These are phyloP conservation scores for Aureobasidium namibiae DNA, from an alignment of 2,329 filamentous ascomycete species.

Conservation along the genomic window DNA sequence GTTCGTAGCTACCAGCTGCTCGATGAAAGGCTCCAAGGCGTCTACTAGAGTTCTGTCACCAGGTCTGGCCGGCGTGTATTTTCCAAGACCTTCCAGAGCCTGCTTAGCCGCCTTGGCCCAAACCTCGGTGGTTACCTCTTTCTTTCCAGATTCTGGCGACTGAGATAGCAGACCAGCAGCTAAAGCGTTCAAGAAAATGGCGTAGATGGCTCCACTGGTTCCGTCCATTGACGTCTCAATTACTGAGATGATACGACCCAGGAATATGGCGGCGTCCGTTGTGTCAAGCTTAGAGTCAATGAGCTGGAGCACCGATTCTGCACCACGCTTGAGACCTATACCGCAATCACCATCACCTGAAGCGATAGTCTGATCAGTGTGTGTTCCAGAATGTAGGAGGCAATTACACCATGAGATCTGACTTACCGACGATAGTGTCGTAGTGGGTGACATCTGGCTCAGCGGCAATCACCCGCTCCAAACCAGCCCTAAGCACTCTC, in stretches of 20 bases:
- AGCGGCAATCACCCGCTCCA: constrained; percentile 54
- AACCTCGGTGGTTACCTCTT: constrained; percentile 32
- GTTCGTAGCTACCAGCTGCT: constrained; percentile 56
- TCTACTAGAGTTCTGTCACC: constrained; percentile 90
- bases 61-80: constrained; percentile 80
- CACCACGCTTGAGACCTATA: constrained; percentile 75
- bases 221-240: constrained; percentile 67
- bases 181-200: constrained; percentile 85
- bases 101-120: constrained; percentile 63
- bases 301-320: constrained; percentile 51
- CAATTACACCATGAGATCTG: background rate
- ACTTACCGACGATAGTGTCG: constrained; percentile 59
- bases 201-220: constrained; percentile 67
- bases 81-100: constrained; percentile 62
- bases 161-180: constrained; percentile 58
- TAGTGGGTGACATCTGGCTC: constrained; percentile 60
- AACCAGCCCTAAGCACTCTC: constrained; percentile 45
- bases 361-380: background rate
- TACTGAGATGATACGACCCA: constrained; percentile 53
- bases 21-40: constrained; percentile 79
- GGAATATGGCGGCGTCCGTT: constrained; percentile 49
- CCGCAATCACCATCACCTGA: constrained; percentile 72
- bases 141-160: constrained; percentile 30
- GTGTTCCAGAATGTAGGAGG: background rate
- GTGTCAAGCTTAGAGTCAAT: constrained; percentile 36